Conservation (phyloP, 306 rosid genomes). For the Lablab purpureus region DNA sequence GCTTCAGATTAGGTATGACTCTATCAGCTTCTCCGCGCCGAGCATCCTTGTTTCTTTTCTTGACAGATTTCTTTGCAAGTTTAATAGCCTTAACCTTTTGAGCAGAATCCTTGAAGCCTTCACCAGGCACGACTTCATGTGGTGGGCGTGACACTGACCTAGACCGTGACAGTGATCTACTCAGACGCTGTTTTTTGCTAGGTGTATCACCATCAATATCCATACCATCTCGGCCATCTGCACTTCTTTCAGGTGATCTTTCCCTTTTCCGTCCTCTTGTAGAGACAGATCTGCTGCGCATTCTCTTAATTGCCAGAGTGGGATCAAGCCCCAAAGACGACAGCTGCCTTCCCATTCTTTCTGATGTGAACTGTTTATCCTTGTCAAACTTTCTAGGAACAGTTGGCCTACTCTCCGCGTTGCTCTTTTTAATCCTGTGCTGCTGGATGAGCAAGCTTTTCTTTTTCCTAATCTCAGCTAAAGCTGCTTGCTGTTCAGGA, state of each 20-base stretch:
- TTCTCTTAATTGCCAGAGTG: conserved; percentile 65
- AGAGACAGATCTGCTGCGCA: conserved; percentile 70
- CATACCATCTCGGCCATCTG: conserved; percentile 58
- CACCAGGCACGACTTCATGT: conserved; percentile 80
- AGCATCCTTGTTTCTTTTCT: conserved; percentile 80
- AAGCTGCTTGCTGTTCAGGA: conserved; percentile 69
- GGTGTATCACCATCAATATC: conserved; percentile 76
- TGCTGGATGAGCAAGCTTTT: conserved; percentile 71
- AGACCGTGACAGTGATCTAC: conserved; percentile 61
- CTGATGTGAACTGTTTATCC: conserved; percentile 64
- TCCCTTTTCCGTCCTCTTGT: conserved; percentile 76
- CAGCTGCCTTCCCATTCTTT: conserved; percentile 89
- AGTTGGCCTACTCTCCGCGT: conserved; percentile 81
- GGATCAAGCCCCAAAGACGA: conserved; percentile 81
- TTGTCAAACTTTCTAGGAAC: conserved; percentile 86
- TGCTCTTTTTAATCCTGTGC: conserved; percentile 89
- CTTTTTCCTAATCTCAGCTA: conserved; percentile 74
- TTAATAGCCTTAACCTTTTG: conserved; percentile 77
- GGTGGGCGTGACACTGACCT: conserved; percentile 73
- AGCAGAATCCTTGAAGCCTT: conserved; percentile 77
- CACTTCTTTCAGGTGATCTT: conserved; percentile 65
- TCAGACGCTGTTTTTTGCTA: conserved; percentile 66
- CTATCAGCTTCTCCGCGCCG: conserved; percentile 95
- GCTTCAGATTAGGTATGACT: conserved; percentile 78
- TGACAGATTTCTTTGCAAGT: conserved; percentile 68